phyloP scores from a whole-genome alignment of 139 green algal genomes.

The Raphidocelis subcapitata region DNA sequence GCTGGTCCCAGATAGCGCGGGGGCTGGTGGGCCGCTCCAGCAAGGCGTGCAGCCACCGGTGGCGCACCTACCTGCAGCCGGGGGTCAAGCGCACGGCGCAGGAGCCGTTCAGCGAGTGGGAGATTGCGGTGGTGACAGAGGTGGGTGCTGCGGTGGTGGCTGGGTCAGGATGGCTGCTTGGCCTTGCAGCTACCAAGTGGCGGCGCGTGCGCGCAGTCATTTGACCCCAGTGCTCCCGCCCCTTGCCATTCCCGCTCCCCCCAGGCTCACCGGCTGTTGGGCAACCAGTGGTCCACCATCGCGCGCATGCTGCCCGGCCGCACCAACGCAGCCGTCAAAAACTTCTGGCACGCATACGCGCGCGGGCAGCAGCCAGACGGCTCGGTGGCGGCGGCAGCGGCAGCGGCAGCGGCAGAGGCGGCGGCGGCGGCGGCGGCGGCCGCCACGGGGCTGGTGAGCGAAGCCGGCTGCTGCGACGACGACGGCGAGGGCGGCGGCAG shows the following conservation, averaged over 20 bases:
- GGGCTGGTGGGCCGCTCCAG: conserved; percentile 11
- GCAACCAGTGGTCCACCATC: conserved; percentile 28
- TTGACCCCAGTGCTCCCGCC: too few species aligned
- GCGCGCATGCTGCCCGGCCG: conserved; percentile 27
- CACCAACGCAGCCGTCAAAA: conserved; percentile 28
- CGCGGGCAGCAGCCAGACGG: not conserved
- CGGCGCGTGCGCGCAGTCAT: too few species aligned
- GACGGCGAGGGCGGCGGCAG: too few species aligned
- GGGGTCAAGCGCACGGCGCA: conserved; percentile 20
- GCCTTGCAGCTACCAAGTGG: too few species aligned
- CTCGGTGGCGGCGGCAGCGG: too few species aligned
- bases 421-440: too few species aligned
- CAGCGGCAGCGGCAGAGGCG: too few species aligned
- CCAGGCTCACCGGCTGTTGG: conserved; percentile 14
- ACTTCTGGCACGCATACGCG: conserved; percentile 26
- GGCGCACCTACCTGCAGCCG: conserved; percentile 24
- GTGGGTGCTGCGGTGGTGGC: not conserved
- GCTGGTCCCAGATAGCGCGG: conserved; percentile 19
- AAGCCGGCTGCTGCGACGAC: too few species aligned
- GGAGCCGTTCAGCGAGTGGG: conserved; percentile 28
- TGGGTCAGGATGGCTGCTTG: not conserved
- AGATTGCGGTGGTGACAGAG: conserved; percentile 17
- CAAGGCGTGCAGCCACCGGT: conserved; percentile 32
- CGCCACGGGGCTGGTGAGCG: too few species aligned
- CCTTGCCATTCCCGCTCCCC: not conserved